phyloP scores from a whole-genome alignment of 1,139 yeast species.

The Pichia sp. region DNA sequence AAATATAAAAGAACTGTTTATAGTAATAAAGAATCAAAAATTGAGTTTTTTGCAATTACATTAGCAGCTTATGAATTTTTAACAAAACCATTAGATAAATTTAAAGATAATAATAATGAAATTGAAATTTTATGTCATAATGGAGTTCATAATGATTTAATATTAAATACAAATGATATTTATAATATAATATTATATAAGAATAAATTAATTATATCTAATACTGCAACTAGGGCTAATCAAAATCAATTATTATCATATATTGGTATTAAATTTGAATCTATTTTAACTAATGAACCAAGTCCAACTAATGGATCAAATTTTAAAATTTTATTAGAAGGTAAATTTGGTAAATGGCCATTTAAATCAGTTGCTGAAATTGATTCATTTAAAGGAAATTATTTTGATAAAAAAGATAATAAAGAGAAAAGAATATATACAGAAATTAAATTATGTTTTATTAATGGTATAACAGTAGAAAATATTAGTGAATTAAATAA shows the following conservation, averaged over 20 bases:
- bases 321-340: slow-evolving; percentile 13
- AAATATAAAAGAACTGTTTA: neutral
- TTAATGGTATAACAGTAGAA: neutral
- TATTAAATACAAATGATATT: slow-evolving; percentile 2
- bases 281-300: slow-evolving; percentile 6
- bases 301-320: slow-evolving; percentile 13
- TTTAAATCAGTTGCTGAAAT: slow-evolving; percentile 16
- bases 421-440: slow-evolving; percentile 2
- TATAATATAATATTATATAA: slow-evolving; percentile 16
- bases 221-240: slow-evolving; percentile 10
- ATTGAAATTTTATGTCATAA: slow-evolving; percentile 17
- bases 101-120: neutral
- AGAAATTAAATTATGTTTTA: slow-evolving; percentile 15
- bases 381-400: slow-evolving; percentile 7
- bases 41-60: slow-evolving; percentile 8
- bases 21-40: slow-evolving; percentile 8
- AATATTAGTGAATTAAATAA: neutral
- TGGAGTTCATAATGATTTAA: slow-evolving; percentile 17
- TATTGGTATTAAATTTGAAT: slow-evolving; percentile 19
- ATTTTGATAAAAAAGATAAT: neutral
- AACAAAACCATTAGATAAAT: neutral
- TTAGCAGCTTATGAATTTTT: slow-evolving; percentile 12
- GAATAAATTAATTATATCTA: slow-evolving; percentile 15
- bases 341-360: slow-evolving; percentile 12
- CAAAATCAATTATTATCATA: slow-evolving; percentile 11